These are phyloP conservation scores for Lepiota subincarnata DNA, from an alignment of 768 basidiomycete genomes.

Conservation along the genomic window DNA sequence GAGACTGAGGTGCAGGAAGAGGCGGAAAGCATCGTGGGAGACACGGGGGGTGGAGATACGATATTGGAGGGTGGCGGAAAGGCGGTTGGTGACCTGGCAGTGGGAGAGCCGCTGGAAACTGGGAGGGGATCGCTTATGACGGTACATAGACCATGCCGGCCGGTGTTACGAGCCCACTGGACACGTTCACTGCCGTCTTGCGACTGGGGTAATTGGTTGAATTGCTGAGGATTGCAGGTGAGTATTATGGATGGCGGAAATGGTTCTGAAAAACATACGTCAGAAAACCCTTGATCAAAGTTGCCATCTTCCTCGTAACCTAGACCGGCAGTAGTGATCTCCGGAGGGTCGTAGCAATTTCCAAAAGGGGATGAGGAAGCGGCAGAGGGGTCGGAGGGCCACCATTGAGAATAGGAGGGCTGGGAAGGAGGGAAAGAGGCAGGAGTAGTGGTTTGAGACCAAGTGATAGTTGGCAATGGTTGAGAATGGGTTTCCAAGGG, in stretches of 20 bases:
- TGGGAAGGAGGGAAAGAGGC: conserved; percentile 3
- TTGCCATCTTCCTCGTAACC: conserved; percentile 23
- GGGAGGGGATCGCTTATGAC: conserved; percentile 22
- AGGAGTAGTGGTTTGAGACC: conserved; percentile 3
- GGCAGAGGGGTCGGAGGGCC: conserved; percentile 1
- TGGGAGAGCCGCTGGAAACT: conserved; percentile 19
- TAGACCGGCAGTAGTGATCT: conserved; percentile 17
- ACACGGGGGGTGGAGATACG: conserved; percentile 10
- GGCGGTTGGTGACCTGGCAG: conserved; percentile 9
- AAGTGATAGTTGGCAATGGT: neutral
- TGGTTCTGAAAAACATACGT: conserved; percentile 17
- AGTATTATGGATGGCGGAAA: neutral
- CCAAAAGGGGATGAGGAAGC: conserved; percentile 10
- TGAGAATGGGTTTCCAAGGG: neutral
- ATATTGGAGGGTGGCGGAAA: conserved; percentile 19
- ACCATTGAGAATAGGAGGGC: conserved; percentile 1
- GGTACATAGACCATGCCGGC: conserved; percentile 20
- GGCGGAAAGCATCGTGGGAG: conserved; percentile 17
- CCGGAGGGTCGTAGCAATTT: conserved; percentile 8
- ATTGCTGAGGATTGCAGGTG: conserved; percentile 15
- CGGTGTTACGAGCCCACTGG: conserved; percentile 20
- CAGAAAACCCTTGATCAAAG: conserved; percentile 21
- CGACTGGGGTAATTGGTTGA: conserved; percentile 16
- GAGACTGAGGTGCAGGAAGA: conserved; percentile 13
- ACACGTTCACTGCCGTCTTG: conserved; percentile 18